Evolutionary conservation across 257 asterid genomes (phyloP).

Genomic region (Fraxinus americana): DNA sequence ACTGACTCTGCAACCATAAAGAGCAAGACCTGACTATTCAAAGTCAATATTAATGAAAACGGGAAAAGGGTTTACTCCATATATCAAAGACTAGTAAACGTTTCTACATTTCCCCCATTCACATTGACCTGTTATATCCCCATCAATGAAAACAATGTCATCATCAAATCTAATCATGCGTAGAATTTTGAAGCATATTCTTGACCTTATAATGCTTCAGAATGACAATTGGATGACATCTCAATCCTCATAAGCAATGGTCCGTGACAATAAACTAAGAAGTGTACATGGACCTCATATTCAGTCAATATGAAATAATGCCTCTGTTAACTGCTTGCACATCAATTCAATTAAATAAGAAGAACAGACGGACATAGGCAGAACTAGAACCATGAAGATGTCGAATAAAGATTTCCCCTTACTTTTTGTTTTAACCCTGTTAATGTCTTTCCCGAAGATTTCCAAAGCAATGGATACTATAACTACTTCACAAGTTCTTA

Average conservation of each 20-base stretch:
- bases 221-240: neutral
- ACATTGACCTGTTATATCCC: neutral
- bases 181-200: neutral
- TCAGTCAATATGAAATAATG: neutral
- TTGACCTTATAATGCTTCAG: neutral
- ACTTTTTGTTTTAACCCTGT: neutral
- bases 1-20: too few relatives aligned
- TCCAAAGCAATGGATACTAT: constrained; percentile 25
- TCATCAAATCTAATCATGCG: neutral
- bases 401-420: neutral
- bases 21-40: too few relatives aligned
- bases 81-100: too few relatives aligned
- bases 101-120: too few relatives aligned
- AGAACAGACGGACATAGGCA: neutral
- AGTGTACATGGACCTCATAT: neutral
- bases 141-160: neutral
- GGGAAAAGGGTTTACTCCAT: neutral
- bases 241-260: neutral
- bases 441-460: neutral
- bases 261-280: neutral
- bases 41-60: too few relatives aligned
- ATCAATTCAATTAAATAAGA: neutral
- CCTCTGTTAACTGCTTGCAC: neutral
- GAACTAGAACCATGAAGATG: neutral
- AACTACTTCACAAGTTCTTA: constrained; percentile 3